Evolutionary conservation across 805 yeast genomes (phyloP).

Genomic region (Myxozyma monticola): DNA sequence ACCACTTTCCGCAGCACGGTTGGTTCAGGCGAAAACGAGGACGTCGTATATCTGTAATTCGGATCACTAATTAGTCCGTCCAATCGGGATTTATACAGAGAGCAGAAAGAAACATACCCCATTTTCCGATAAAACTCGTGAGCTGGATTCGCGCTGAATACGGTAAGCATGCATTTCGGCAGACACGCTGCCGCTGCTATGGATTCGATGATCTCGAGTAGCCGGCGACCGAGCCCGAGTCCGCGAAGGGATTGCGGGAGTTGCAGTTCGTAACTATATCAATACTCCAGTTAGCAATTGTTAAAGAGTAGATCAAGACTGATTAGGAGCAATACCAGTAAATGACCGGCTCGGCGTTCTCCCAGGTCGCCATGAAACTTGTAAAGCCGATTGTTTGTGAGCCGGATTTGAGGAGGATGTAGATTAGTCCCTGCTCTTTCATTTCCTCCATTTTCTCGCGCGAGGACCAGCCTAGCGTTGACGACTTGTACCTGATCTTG

Average conservation of each 20-base stretch:
- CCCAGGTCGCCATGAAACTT: constrained; percentile 30
- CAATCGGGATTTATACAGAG: not conserved
- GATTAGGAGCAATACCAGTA: constrained; percentile 21
- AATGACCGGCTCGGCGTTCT: constrained; percentile 26
- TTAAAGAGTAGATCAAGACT: not conserved
- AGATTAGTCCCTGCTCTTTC: constrained; percentile 28
- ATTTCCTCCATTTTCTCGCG: constrained; percentile 24
- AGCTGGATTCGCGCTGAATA: constrained; percentile 30
- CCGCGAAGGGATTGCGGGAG: constrained; percentile 8
- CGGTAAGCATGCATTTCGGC: constrained; percentile 31
- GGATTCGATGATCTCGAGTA: constrained; percentile 19
- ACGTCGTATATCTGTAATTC: constrained; percentile 5
- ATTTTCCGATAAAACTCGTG: constrained; percentile 19
- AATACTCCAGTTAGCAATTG: not conserved
- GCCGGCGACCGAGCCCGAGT: constrained; percentile 21
- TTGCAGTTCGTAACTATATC: constrained; percentile 30
- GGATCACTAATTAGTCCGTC: not conserved
- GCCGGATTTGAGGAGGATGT: constrained; percentile 17
- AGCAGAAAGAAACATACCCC: constrained; percentile 10
- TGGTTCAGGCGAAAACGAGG: constrained; percentile 21
- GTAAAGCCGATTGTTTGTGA: constrained; percentile 20
- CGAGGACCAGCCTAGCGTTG: constrained; percentile 29
- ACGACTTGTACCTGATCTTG: constrained; percentile 16
- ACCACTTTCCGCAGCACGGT: constrained; percentile 13
- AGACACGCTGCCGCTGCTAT: constrained; percentile 9